These are phyloP conservation scores for Aspergillus haitiensis DNA, from an alignment of 495 filamentous ascomycete genomes.

Conservation along the genomic window DNA sequence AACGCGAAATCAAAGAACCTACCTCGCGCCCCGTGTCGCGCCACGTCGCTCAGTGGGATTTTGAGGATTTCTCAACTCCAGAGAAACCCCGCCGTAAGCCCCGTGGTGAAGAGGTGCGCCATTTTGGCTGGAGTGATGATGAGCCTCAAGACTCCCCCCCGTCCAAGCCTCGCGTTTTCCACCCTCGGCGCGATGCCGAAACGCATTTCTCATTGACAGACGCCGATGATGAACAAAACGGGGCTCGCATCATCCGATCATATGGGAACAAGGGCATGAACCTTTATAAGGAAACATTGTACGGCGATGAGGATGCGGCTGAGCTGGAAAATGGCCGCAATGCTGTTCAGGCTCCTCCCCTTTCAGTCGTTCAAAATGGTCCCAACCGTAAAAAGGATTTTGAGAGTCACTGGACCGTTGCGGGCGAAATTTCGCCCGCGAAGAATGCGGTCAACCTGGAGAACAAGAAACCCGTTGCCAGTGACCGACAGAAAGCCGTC, in stretches of 20 bases:
- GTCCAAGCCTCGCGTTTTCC: constrained; percentile 53
- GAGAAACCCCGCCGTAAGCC: constrained; percentile 61
- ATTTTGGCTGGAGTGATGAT: constrained; percentile 72
- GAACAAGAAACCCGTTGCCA: constrained; percentile 53
- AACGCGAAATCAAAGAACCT: constrained; percentile 38
- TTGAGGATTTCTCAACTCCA: constrained; percentile 82
- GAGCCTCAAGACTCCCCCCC: constrained; percentile 61
- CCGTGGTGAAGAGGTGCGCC: constrained; percentile 57
- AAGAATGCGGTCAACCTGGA: constrained; percentile 43
- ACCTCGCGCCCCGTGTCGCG: constrained; percentile 54
- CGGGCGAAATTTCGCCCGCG: constrained; percentile 57
- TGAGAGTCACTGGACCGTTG: constrained; percentile 67
- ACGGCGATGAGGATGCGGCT: constrained; percentile 51
- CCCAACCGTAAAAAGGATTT: constrained; percentile 72
- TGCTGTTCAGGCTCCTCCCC: constrained; percentile 35
- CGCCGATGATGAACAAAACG: constrained; percentile 30
- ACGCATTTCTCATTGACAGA: constrained; percentile 76
- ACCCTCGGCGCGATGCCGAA: constrained; percentile 75
- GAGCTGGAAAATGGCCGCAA: constrained; percentile 29
- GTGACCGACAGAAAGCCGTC: constrained; percentile 40
- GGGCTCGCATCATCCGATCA: constrained; percentile 41
- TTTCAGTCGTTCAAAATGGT: constrained; percentile 63
- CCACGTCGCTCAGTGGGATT: constrained; percentile 73
- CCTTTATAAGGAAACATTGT: constrained; percentile 76
- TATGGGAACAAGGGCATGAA: constrained; percentile 62